phyloP scores from a whole-genome alignment of 2,329 filamentous ascomycete genomes.

The Keithomyces neogunnii region DNA sequence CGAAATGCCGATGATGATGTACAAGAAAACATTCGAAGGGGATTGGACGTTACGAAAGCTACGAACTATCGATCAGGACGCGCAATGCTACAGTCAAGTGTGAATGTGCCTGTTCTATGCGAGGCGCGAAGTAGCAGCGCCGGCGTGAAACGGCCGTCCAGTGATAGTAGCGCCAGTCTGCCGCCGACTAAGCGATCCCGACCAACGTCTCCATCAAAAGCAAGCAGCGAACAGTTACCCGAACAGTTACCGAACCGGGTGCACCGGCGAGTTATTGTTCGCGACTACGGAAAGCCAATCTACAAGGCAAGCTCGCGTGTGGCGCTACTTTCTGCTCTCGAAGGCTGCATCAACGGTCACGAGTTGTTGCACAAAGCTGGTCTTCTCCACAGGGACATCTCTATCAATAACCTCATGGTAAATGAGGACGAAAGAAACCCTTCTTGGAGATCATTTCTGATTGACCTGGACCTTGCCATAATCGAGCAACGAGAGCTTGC shows the following conservation, averaged over 20 bases:
- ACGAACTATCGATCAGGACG: background rate
- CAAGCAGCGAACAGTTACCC: too few relatives aligned
- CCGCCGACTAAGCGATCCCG: conserved; percentile 22
- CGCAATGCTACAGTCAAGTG: background rate
- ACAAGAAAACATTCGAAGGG: too few relatives aligned
- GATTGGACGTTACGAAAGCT: conserved; percentile 22
- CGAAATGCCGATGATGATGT: too few relatives aligned
- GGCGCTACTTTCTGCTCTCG: conserved; percentile 26
- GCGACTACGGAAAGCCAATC: conserved; percentile 31
- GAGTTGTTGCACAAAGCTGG: conserved; percentile 25
- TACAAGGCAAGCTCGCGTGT: conserved; percentile 29
- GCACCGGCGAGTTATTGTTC: conserved; percentile 30
- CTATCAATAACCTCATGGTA: conserved; percentile 36
- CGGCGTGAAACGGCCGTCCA: conserved; percentile 19
- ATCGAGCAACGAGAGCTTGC: too few relatives aligned
- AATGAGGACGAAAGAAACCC: conserved; percentile 32
- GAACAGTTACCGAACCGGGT: conserved; percentile 23
- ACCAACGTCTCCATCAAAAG: conserved; percentile 20
- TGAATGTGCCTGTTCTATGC: background rate
- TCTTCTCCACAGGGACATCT: conserved; percentile 35
- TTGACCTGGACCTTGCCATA: conserved; percentile 38
- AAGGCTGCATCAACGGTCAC: conserved; percentile 28
- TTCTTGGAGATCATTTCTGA: conserved; percentile 30
- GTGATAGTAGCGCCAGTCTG: conserved; percentile 14
- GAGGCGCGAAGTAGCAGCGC: background rate